Conservation (phyloP, 306 rosid species). For the Coriaria nepalensis region DNA sequence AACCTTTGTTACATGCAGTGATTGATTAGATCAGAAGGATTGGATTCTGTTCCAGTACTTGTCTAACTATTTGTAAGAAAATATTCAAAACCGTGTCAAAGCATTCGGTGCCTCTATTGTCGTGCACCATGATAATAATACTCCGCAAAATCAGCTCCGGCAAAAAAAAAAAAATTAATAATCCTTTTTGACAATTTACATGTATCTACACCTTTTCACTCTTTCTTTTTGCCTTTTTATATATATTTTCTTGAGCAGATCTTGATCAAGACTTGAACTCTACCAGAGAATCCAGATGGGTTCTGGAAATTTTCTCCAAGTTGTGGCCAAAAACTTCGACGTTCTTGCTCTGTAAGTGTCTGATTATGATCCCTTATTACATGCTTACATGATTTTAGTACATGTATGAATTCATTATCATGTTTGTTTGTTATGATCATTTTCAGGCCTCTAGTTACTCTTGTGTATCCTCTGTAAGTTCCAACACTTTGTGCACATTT, state of each 20-base stretch:
- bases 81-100: not conserved
- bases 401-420: not conserved
- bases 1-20: not conserved
- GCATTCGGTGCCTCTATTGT: conserved; percentile 61
- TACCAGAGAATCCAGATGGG: conserved; percentile 29
- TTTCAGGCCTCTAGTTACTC: conserved; percentile 69
- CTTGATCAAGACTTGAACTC: not conserved
- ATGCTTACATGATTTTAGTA: not conserved
- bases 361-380: not conserved
- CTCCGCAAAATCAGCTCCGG: conserved; percentile 20
- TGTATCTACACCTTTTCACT: conserved; percentile 6
- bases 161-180: not conserved
- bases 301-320: conserved; percentile 57
- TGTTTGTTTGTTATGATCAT: not conserved
- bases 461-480: conserved; percentile 86
- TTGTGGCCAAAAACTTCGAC: conserved; percentile 65
- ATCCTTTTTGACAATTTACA: conserved; percentile 9
- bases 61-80: not conserved
- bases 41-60: not conserved
- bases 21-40: no score
- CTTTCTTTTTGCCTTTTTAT: conserved; percentile 3
- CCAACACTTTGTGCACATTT: not conserved
- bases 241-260: not conserved
- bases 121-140: conserved; percentile 22
- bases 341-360: conserved; percentile 71